These are phyloP conservation scores for Nyctanthes arbortristis DNA, from an alignment of 257 asterid genomes.

Conservation along the genomic window DNA sequence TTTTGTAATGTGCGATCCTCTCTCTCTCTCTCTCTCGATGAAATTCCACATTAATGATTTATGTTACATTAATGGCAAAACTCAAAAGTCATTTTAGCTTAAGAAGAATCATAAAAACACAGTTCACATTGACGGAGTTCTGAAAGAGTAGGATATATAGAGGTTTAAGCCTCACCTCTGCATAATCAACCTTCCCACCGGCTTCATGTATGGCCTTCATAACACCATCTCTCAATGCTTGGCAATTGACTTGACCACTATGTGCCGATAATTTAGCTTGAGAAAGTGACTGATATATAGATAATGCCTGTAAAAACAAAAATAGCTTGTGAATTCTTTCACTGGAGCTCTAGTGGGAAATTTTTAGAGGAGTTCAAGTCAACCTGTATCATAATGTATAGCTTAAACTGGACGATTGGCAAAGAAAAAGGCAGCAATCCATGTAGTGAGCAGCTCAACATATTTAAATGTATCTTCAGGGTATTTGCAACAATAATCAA, in stretches of 20 bases:
- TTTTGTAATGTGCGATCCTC: neutral
- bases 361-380: neutral
- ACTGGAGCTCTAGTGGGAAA: neutral
- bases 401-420: neutral
- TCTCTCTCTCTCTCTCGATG: no score
- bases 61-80: neutral
- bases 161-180: slow-evolving; percentile 59
- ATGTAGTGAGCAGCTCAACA: neutral
- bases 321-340: neutral
- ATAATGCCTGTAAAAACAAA: slow-evolving; percentile 58
- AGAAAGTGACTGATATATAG: slow-evolving; percentile 60
- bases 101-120: neutral
- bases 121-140: neutral
- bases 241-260: slow-evolving; percentile 53
- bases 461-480: no score
- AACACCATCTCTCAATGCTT: slow-evolving; percentile 53
- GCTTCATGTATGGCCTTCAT: slow-evolving; percentile 49
- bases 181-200: slow-evolving; percentile 88
- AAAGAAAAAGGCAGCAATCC: neutral
- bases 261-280: slow-evolving; percentile 61
- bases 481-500: neutral
- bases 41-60: neutral
- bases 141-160: neutral
- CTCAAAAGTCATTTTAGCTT: neutral
- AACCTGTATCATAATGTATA: no score